Base-by-base conservation (phyloP, 805 yeast genomes). In the Starmerella bombi region DNA sequence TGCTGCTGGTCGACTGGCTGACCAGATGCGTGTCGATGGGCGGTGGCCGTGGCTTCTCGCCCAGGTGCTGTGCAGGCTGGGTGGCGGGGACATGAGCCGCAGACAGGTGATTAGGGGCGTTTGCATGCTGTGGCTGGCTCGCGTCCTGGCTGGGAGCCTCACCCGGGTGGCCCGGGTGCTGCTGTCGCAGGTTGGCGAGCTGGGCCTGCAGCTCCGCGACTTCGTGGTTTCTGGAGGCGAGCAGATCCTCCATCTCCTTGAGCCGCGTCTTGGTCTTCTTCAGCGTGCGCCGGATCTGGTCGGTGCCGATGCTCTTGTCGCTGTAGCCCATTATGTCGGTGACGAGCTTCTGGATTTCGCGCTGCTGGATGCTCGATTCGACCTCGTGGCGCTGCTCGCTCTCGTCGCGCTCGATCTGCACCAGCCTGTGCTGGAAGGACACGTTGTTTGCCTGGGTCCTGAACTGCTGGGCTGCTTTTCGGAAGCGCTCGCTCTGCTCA, bases 351-450 rank as follows among this genome's bases (percentile, higher is more conserved):
- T 70, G 70, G n/a, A 68, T 65, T 50, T 69, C 71, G 25, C 70
- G 60, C 50, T 66, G 62, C 32, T 60, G 59, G n/a, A 70, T 52
- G 36, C 57, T 61, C 37, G 59, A 60, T 48, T 70, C 75, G 15
- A 70, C 75, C 47, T 68, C 70, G 42, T 61, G 60, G 16, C 74
- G 54, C 56, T 64, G 69, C 32, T 62, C 63, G 9, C 62, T 60
- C 43, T 69, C 72, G 32, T 61, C 62, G 15, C 65, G 50, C 33
- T 67, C 69, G 16, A 69, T 59, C 5, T 63, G 60, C 32, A 67
- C 49, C 23, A 73, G 57, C 51, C 69, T 53, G 42, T 54, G 57
- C 47, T 64, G 67, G 25, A 64, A 55, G 37, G 41, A 22, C 27
- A 42, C 40, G 31, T 50, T 46, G 44, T 30, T 49, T 14, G 57